Evolutionary conservation across 139 green algal genomes (phyloP), one percentile per base, ranked within the genome.

Genomic region (Astrephomene gubernaculifera): DNA sequence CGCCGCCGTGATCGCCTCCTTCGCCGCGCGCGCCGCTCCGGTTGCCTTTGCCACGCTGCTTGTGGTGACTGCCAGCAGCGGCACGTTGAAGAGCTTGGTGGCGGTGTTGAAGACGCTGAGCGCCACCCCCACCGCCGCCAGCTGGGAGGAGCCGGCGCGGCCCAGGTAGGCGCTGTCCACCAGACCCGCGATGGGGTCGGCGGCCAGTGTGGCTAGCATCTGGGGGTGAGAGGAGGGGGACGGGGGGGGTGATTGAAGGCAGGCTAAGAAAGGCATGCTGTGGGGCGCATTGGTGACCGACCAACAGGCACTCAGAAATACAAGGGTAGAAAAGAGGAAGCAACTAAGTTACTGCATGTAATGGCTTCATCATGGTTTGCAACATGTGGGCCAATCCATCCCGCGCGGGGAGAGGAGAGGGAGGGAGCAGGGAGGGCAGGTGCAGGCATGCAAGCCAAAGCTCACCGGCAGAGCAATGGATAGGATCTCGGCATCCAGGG

Each of bases 31-130:
- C 43, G 79, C 71, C 54, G 35, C 45, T 1, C 81, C 85, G 35
- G 64, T 65, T 22, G 95, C 93, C 29, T 71, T 69, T 0, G 94
- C 95, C 9, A 95, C 90, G 0, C 68, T 81, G 38, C 82, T 93
- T 3, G 95, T 98, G 7, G 94, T 97, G 25, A 96, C 91, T 0
- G 82, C 82, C 39, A 97, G 88, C 19, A 97, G 85, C 7, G 94
- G 94, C 69, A 95, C 82, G 76, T 97, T 97, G 63, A 96, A 83
- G 21, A 98, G 75, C 81, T 96, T 96, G 36, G 93, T 94, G 43
- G 89, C 78, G 22, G 93, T 93, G 84, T 91, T 94, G 89, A 94
- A 96, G n/a, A 97, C 80, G 14, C 85, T 92, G 0, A 97, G 89
- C 0, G 91, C 92, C 29, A 96, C 88, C 10, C 92, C 95, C 22